A percentile compares a stretch with the other conserved stretches of the same genome.
These are phyloP conservation scores for Pezicula carpinea DNA, from an alignment of 2,329 filamentous ascomycete species.

Conservation along the genomic window DNA sequence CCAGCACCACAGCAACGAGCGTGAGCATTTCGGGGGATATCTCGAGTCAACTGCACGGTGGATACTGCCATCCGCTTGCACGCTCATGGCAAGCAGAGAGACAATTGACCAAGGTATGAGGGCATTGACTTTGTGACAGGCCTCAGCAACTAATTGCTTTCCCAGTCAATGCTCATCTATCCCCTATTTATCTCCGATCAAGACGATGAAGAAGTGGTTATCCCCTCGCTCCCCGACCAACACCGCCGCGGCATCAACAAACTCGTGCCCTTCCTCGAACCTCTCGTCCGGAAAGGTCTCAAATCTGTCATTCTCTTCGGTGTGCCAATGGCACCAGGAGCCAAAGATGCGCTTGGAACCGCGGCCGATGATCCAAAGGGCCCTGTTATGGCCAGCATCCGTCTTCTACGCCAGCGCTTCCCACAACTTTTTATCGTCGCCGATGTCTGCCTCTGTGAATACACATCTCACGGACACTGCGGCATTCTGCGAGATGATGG, in stretches of 20 bases:
- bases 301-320: slow-evolving; percentile 94
- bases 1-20: slow-evolving; percentile 62
- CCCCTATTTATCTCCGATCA: slow-evolving; percentile 94
- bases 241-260: slow-evolving; percentile 84
- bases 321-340: slow-evolving; percentile 74
- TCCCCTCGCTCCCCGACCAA: slow-evolving; percentile 88
- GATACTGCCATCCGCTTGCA: slow-evolving; percentile 75
- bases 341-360: slow-evolving; percentile 88
- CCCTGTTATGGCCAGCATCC: slow-evolving; percentile 84
- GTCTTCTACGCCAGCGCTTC: slow-evolving; percentile 77
- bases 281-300: slow-evolving; percentile 84
- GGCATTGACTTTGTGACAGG: not conserved
- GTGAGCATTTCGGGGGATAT: slow-evolving; percentile 72
- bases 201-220: slow-evolving; percentile 84
- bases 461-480: slow-evolving; percentile 96
- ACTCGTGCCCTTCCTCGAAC: slow-evolving; percentile 76
- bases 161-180: slow-evolving; percentile 95
- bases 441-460: slow-evolving; percentile 97
- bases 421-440: slow-evolving; percentile 86
- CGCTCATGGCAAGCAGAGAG: slow-evolving; percentile 80
- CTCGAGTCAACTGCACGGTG: slow-evolving; percentile 76
- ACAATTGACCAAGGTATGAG: slow-evolving; percentile 73
- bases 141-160: slow-evolving; percentile 9
- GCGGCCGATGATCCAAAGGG: slow-evolving; percentile 89
- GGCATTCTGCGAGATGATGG: slow-evolving; percentile 93